Base-by-base conservation (phyloP, 2,329 filamentous ascomycete species). In the Fusarium poae region DNA sequence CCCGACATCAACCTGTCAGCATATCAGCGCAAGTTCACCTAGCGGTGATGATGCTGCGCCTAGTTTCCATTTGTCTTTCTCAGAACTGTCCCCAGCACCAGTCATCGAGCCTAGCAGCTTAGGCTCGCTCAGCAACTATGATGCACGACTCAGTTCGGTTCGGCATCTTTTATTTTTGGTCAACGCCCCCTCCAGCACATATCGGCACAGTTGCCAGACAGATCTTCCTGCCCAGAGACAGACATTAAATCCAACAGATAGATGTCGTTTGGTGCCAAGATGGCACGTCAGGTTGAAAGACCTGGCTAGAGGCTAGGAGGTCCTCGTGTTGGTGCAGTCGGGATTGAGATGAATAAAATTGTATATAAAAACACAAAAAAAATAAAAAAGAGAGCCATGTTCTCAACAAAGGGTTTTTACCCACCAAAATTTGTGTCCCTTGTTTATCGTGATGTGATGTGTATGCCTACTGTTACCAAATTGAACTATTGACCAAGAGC, bases 341-440 rank as follows among this genome's bases (percentile, higher is more conserved):
- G 57, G 40, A 49, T 43, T 68, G 63, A 25, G 7, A 27, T 27
- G 9, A 60, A 60, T 20, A 30, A 27, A 40, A 49, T 52, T 65
- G 20, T 51, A 65, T 42, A 49, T n/a, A 66, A 66, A 62, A 69
- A 25, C n/a, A 55, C 18, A 49, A 67, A 62, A 65, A 67, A 66
- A 62, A 30, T 39, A 34, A 62, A 7, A 67, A 55, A 53, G 62
- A 53, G 65, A 56, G 44, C 42, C 56, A 55, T 39, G 32, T 51
- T 60, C 65, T 53, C 45, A 68, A 21, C 8, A 65, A 56, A 44
- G 52, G 65, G 49, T 42, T 40, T 44, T 40, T 39, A 46, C 65
- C 64, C 53, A 48, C 58, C 46, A 65, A 65, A 65, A 58, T 27
- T 27, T 30, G 16, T 48, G 39, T 40, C n/a, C 15, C 32, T 18